Evolutionary conservation across 352 stramenopile genomes (phyloP).

Genomic region (Globisporangium polare): DNA sequence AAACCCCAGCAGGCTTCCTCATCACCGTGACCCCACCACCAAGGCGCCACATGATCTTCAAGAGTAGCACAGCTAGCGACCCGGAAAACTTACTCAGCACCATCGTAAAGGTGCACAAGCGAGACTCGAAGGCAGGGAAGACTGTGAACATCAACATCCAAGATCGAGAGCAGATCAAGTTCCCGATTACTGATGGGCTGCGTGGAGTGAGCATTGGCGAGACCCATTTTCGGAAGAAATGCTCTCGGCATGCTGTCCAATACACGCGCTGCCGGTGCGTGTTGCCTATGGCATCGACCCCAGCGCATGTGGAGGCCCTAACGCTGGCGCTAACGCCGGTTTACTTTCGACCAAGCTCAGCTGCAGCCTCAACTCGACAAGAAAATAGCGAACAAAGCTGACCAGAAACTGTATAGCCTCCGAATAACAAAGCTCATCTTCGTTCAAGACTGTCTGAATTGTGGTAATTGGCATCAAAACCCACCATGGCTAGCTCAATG

Average conservation of each 20-base stretch:
- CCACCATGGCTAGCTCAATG: background rate
- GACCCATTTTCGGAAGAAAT: conserved; percentile 53
- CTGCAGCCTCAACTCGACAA: background rate
- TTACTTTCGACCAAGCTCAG: conserved; percentile 6
- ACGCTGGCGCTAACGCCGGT: conserved; percentile 30
- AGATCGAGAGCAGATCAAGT: conserved; percentile 21
- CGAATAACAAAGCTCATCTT: background rate
- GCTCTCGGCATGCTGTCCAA: conserved; percentile 36
- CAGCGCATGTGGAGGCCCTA: conserved; percentile 53
- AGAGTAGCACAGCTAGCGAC: background rate
- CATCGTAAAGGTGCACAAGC: conserved; percentile 13
- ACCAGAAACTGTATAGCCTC: background rate
- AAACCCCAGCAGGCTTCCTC: conserved; percentile 24
- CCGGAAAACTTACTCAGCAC: too few species aligned
- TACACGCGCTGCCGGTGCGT: conserved; percentile 66
- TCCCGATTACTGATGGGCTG: conserved; percentile 45
- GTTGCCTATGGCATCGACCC: conserved; percentile 44
- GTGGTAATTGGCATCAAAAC: background rate
- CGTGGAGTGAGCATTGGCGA: conserved; percentile 52
- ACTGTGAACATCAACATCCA: background rate
- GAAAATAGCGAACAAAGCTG: background rate
- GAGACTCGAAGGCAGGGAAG: background rate
- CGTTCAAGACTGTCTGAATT: background rate
- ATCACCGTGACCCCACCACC: conserved; percentile 46
- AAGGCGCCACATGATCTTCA: conserved; percentile 32